Percentiles rank a stretch among this genome's conserved stretches.
These are phyloP conservation scores for Mycena galopus DNA, from an alignment of 768 basidiomycete genomes.

Conservation along the genomic window DNA sequence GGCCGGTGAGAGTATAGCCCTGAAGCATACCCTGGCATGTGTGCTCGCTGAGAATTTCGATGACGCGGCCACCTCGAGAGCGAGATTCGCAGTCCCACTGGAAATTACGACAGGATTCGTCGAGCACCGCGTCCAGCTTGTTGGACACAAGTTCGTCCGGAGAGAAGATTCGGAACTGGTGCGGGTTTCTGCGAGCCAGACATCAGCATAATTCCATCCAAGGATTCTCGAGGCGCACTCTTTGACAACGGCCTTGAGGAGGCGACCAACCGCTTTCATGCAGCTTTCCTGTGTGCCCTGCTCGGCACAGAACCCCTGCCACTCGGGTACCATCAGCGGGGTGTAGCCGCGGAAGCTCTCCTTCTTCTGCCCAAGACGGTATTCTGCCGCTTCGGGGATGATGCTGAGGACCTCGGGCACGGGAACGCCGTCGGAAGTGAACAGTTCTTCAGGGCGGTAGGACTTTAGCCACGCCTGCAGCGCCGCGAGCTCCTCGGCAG, in stretches of 20 bases:
- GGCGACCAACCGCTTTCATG: slow-evolving; percentile 78
- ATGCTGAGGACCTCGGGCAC: slow-evolving; percentile 67
- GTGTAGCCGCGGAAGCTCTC: slow-evolving; percentile 75
- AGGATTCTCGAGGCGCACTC: slow-evolving; percentile 52
- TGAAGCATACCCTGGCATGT: slow-evolving; percentile 93
- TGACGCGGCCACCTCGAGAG: slow-evolving; percentile 81
- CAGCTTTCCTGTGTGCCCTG: slow-evolving; percentile 76
- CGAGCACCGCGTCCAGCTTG: slow-evolving; percentile 87
- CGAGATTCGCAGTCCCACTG: slow-evolving; percentile 85
- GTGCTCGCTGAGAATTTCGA: slow-evolving; percentile 92
- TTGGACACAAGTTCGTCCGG: slow-evolving; percentile 92
- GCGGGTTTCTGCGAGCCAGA: slow-evolving; percentile 69
- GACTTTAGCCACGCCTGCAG: slow-evolving; percentile 82
- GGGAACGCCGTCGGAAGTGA: slow-evolving; percentile 68
- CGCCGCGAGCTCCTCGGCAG: slow-evolving; percentile 69
- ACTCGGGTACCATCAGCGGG: slow-evolving; percentile 75
- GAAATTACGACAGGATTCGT: slow-evolving; percentile 78
- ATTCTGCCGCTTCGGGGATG: slow-evolving; percentile 65
- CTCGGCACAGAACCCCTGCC: slow-evolving; percentile 66
- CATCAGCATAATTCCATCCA: background rate
- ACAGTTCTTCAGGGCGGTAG: slow-evolving; percentile 78
- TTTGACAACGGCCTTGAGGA: slow-evolving; percentile 68
- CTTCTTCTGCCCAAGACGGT: slow-evolving; percentile 77
- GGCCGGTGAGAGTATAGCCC: slow-evolving; percentile 92
- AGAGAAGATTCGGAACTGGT: slow-evolving; percentile 88